Base-by-base conservation (phyloP, 257 asterid species). In the Gentiana straminea region DNA sequence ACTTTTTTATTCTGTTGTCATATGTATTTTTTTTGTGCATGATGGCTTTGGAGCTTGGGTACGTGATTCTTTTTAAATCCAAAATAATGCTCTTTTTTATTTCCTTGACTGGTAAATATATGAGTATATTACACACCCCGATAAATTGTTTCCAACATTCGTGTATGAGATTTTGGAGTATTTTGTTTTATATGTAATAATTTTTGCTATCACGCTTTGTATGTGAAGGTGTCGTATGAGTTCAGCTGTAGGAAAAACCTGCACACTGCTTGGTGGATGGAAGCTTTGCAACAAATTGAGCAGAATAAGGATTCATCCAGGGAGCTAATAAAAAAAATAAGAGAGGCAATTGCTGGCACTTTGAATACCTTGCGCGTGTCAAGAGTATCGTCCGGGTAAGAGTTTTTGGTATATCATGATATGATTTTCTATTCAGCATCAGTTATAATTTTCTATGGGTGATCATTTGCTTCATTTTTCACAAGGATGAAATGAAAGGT, bases 191-290 rank as follows among this genome's bases (percentile, higher is more conserved):
- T 39, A 32, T 50, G 51, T 51, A 4, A 13, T 32, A 51, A 61
- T 10, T 5, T 49, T 63, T 55, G 38, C 33, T 44, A 39, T 52
- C 35, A 45, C 41, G 36, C 34, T 59, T 65, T 60, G 51, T 35
- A 35, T 60, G 44, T 62, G 72, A 67, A 91, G 98, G 94, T 87
- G 53, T 70, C 77, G 56, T 76, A 58, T 65, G 74, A 81, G 59
- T 68, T 81, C 66, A 61, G 60, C 13, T 71, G 74, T 52, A 76
- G 88, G 72, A 80, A 78, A 71, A 67, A 65, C 64, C 84, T 71
- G 78, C 62, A 75, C 53, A 54, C 68, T 13, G 63, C 85, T 65
- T 91, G 98, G 98, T 91, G 98, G 95, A 60, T 91, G 68, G 94
- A 91, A 65, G 89, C 94, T 66, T 78, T 91, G 66, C 75, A 87